Evolutionary conservation across 768 basidiomycete genomes (phyloP).

Genomic region (Goffeauzyma gilvescens): DNA sequence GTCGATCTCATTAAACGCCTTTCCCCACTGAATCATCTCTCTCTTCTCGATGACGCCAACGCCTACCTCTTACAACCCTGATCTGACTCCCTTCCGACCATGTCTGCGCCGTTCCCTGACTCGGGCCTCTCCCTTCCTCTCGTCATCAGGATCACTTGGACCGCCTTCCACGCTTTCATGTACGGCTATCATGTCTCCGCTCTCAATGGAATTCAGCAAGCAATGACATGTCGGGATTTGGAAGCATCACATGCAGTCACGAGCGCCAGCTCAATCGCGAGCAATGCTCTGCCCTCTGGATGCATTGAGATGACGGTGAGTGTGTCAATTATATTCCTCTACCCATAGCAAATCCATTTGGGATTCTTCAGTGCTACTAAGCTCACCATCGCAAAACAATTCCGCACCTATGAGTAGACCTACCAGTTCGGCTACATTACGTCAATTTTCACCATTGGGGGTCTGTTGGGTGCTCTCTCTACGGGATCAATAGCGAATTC

Average conservation of each 20-base stretch:
- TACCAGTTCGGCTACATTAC: conserved; percentile 61
- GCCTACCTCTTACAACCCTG: too few relatives aligned
- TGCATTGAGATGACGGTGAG: conserved; percentile 21
- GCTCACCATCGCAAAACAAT: too few relatives aligned
- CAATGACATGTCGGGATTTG: conserved; percentile 16
- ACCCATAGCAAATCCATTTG: too few relatives aligned
- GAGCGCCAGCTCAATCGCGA: too few relatives aligned
- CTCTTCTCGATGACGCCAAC: too few relatives aligned
- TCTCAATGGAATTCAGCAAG: conserved; percentile 65
- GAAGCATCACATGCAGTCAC: too few relatives aligned
- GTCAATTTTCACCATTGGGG: conserved; percentile 67
- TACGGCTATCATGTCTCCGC: conserved; percentile 74
- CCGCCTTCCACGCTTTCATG: conserved; percentile 21
- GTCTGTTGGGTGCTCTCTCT: conserved; percentile 44
- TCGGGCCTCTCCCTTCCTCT: not conserved
- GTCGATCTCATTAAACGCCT: too few relatives aligned
- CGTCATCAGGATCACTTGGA: conserved; percentile 15
- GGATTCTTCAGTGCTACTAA: too few relatives aligned
- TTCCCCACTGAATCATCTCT: too few relatives aligned
- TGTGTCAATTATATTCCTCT: too few relatives aligned
- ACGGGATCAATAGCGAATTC: conserved; percentile 10
- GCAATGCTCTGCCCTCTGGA: conserved; percentile 4
- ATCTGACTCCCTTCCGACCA: too few relatives aligned
- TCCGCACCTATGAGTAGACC: conserved; percentile 26
- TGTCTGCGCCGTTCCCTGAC: too few relatives aligned